Base-by-base conservation (phyloP, 768 basidiomycete genomes). In the Suillus decipiens region DNA sequence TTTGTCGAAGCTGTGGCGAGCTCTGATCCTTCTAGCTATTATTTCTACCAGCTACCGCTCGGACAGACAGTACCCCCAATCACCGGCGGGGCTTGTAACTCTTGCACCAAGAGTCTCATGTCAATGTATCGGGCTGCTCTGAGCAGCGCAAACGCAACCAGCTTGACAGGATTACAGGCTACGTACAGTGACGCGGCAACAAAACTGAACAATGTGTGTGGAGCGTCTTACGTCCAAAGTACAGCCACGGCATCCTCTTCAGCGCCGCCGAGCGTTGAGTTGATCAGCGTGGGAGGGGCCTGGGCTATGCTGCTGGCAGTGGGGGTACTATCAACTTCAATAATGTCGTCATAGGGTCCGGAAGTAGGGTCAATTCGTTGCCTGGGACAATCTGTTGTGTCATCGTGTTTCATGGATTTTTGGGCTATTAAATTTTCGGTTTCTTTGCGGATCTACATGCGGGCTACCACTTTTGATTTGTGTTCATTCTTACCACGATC, bases 21-120 rank as follows among this genome's bases (percentile, higher is more conserved):
- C 64, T 37, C 79, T 3, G 84, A 86, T 62, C 84, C 89, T 0
- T 82, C 86, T 24, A 90, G 91, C 71, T 73, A 86, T n/a, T 92
- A 87, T 78, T 84, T 86, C 72, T 95, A 91, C 77, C 74, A 79
- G 41, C 80, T 94, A 12, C 87, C 88, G 3, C 81, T 88, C 12
- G 90, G 88, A 14, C 75, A 79, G 28, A 61, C 68, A 12, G 76
- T 92, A 1, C 86, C 88, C 6, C 78, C 80, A 62, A 74, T 75
- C 24, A 79, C 83, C 17, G 73, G 68, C 19, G 82, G 82, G 19
- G 80, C 84, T 17, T 94, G 92, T 72, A 88, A 85, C 3, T 63
- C 80, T 5, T 94, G 92, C 73, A 84, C 84, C 24, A 82, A 84
- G 72, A 80, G 73, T 64, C 64, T 91, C 11, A 82, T 94, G 82